phyloP scores from a whole-genome alignment of 495 filamentous ascomycete genomes.

The Geoglossum glabrum region DNA sequence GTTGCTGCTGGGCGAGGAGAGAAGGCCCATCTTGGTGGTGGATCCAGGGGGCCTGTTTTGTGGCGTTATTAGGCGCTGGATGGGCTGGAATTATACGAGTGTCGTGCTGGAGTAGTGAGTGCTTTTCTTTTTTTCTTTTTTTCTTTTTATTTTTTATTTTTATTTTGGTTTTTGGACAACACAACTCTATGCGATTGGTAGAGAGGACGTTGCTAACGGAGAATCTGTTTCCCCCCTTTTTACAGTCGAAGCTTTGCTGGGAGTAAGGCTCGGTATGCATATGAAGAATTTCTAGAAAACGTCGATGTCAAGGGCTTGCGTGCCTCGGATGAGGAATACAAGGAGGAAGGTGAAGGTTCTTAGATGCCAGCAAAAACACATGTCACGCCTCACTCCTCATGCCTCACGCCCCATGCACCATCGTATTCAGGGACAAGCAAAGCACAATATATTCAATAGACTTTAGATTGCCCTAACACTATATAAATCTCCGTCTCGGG shows the following conservation, averaged over 20 bases:
- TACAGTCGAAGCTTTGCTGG: conserved; percentile 1
- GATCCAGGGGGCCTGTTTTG: conserved; percentile 1
- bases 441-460: not conserved
- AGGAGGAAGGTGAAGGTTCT: not conserved
- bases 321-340: not conserved
- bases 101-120: not conserved
- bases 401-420: too few relatives aligned
- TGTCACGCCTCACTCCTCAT: not conserved
- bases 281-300: not conserved
- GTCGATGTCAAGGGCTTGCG: conserved; percentile 1
- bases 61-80: not conserved
- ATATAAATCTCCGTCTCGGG: not conserved
- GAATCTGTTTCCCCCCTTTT: too few relatives aligned
- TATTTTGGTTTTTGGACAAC: not conserved
- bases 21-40: not conserved
- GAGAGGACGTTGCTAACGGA: not conserved
- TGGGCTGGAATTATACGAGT: conserved; percentile 2
- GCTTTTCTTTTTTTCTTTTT: not conserved
- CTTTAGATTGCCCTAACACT: not conserved
- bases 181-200: not conserved
- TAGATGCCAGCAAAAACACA: not conserved
- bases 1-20: not conserved
- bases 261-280: conserved; percentile 1
- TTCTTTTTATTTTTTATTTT: not conserved
- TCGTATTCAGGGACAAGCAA: too few relatives aligned